phyloP scores from a whole-genome alignment of 2,329 filamentous ascomycete species.

The Dryadomyces sulphureus region DNA sequence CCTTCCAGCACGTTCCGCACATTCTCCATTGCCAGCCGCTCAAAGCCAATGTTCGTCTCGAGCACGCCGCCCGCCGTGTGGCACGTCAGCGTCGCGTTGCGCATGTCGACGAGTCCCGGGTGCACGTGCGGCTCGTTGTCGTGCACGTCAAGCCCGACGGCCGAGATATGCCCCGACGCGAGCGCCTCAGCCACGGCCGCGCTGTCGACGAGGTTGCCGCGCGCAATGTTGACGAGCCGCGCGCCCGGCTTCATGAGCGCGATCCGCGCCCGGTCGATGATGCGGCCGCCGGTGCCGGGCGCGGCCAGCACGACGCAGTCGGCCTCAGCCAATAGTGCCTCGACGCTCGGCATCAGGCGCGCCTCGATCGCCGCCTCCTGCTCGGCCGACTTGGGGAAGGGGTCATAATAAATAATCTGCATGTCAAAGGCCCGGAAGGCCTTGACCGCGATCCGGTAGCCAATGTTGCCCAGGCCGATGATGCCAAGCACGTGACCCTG shows the following conservation, averaged over 20 bases:
- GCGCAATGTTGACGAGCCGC: conserved; percentile 37
- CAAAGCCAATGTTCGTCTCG: conserved; percentile 38
- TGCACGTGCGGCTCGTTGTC: conserved; percentile 29
- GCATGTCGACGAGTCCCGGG: conserved; percentile 17
- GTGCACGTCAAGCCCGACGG: conserved; percentile 36
- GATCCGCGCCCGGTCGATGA: conserved; percentile 25
- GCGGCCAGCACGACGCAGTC: conserved; percentile 39
- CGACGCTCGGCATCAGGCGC: conserved; percentile 26
- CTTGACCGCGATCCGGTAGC: conserved; percentile 47
- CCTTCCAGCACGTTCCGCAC: conserved; percentile 30
- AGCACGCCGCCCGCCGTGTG: conserved; percentile 41
- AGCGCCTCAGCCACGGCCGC: conserved; percentile 29
- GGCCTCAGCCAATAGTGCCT: conserved; percentile 27
- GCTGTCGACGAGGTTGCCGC: conserved; percentile 35
- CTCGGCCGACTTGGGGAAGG: conserved; percentile 21
- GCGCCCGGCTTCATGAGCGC: conserved; percentile 32
- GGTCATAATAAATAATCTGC: conserved; percentile 40
- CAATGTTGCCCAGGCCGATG: conserved; percentile 55
- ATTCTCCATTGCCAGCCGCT: conserved; percentile 38
- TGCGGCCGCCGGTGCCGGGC: conserved; percentile 27
- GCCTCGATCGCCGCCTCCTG: conserved; percentile 26
- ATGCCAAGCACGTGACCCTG: conserved; percentile 46
- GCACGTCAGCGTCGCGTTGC: conserved; percentile 28
- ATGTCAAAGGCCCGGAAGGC: conserved; percentile 37
- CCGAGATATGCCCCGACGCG: conserved; percentile 26